These are phyloP conservation scores for Yamadazyma triangularis DNA, from an alignment of 1,139 yeast genomes.

Conservation along the genomic window DNA sequence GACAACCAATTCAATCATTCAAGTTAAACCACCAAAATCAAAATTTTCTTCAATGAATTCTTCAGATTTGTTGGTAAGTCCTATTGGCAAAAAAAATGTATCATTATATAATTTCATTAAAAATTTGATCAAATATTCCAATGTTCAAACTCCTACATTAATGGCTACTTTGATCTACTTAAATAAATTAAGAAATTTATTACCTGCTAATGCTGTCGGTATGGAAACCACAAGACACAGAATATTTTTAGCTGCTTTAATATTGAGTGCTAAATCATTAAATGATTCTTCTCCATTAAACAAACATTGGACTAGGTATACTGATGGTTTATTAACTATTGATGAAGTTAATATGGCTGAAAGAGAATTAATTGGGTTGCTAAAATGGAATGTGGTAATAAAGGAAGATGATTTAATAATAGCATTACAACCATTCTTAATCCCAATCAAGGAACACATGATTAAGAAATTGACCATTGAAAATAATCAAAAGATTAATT, in stretches of 20 bases:
- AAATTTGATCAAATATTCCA: conserved; percentile 68
- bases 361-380: conserved; percentile 72
- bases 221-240: conserved; percentile 93
- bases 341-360: conserved; percentile 89
- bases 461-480: conserved; percentile 27
- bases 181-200: conserved; percentile 65
- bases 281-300: conserved; percentile 94
- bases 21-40: conserved; percentile 30
- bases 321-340: conserved; percentile 72
- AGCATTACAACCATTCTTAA: conserved; percentile 70
- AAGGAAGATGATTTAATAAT: conserved; percentile 63
- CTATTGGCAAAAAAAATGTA: conserved; percentile 18
- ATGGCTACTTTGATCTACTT: conserved; percentile 88
- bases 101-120: conserved; percentile 61
- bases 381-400: conserved; percentile 80
- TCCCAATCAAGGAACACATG: conserved; percentile 53
- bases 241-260: conserved; percentile 81
- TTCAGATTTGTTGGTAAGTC: conserved; percentile 18
- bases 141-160: conserved; percentile 91
- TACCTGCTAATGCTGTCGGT: conserved; percentile 88
- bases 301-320: conserved; percentile 92
- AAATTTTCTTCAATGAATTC: conserved; percentile 4
- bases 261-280: conserved; percentile 83
- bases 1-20: conserved; percentile 76
- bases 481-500: conserved; percentile 29